Evolutionary conservation across 345 rosid species (phyloP), one percentile per base, ranked within the genome.

Genomic region (Pistacia atlantica): DNA sequence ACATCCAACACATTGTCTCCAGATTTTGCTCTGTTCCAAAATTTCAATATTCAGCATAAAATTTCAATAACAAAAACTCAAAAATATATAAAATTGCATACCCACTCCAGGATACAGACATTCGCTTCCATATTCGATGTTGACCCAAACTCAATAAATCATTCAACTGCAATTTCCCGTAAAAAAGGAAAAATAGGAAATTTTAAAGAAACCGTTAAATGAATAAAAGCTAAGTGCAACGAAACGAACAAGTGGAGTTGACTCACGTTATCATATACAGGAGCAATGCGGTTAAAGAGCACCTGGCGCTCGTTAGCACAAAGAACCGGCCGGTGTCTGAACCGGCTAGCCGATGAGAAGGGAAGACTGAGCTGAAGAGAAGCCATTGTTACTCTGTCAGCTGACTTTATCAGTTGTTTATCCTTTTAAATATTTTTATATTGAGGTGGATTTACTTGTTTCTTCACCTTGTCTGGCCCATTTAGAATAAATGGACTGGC

Each of bases 61-160:
- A 42, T 16, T 5, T 8, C 46, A 14, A 33, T 4, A 60, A 59
- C 16, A 59, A 58, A 17, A 75, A 33, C 28, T 16, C 14, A 64
- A 46, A 9, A 28, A n/a, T 2, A 64, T 73, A 66, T 12, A 38
- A 68, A 17, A 65, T 22, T 17, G 28, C 46, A 55, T 42, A 76
- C 82, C 83, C 91, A 58, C 89, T 86, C 97, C 97, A 93, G 63
- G 97, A 88, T 1, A 90, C 90, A 73, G 95, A 86, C 93, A 93
- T 93, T 48, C 90, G 90, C 71, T 93, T 96, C 97, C 98, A 93
- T 67, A 92, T 80, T 12, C 97, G 88, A 80, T 93, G 99, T 77
- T 93, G 97, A 14, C 95, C 95, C 78, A 96, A 83, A 72, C 95
- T 90, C 78, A 93, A 74, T 78, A 92, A 77, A 86, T 93, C 97